Conservation (phyloP, 2,329 filamentous ascomycete species). For the Aspergillus viridinutans region DNA sequence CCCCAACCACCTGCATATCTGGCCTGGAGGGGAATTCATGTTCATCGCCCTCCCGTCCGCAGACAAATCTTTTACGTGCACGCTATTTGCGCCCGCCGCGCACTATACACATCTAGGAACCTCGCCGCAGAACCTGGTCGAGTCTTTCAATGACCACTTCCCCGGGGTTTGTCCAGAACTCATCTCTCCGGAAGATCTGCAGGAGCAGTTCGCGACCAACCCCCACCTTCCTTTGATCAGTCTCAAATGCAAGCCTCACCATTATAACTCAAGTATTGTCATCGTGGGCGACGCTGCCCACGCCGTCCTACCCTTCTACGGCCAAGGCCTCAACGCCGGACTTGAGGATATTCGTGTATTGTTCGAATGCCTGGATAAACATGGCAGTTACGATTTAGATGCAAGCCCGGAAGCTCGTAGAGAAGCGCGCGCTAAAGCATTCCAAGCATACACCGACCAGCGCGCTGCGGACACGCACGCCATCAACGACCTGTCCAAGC, state of each 20-base stretch:
- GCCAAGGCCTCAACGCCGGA: conserved; percentile 95
- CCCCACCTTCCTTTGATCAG: conserved; percentile 90
- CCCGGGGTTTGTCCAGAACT: conserved; percentile 70
- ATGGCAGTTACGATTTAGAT: conserved; percentile 43
- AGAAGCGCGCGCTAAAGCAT: conserved; percentile 43
- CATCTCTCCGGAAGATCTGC: conserved; percentile 59
- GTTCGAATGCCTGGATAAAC: conserved; percentile 73
- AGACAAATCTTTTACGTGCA: conserved; percentile 92
- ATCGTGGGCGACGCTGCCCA: conserved; percentile 93
- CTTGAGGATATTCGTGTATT: conserved; percentile 89
- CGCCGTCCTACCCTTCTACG: conserved; percentile 98
- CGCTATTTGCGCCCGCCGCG: conserved; percentile 75
- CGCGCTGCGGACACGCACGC: conserved; percentile 76
- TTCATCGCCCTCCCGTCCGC: conserved; percentile 92
- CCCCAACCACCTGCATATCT: conserved; percentile 93
- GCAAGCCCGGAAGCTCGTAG: conserved; percentile 43
- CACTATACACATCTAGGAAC: conserved; percentile 66
- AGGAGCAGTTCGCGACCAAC: conserved; percentile 71
- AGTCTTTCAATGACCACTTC: conserved; percentile 82
- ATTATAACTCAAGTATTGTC: conserved; percentile 70
- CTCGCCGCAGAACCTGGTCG: conserved; percentile 64
- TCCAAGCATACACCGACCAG: conserved; percentile 69
- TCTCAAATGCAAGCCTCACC: conserved; percentile 88
- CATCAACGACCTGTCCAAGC: conserved; percentile 86
- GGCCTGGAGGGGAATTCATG: conserved; percentile 92